Base-by-base conservation (phyloP, 2,329 filamentous ascomycete species). In the Tympanopsis confertula region DNA sequence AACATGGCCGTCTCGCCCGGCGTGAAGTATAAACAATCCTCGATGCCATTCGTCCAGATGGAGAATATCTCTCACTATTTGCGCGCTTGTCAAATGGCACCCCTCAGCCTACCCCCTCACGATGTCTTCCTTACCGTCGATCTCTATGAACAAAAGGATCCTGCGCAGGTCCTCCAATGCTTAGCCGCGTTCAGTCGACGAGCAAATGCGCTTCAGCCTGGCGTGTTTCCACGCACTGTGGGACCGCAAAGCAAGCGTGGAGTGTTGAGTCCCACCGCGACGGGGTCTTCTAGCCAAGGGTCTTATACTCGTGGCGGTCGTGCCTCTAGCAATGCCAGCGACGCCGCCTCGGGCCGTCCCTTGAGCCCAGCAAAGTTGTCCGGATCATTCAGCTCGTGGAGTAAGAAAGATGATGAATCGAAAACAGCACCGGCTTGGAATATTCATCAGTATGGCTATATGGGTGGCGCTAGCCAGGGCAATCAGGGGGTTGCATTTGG, bases 1-100 rank as follows among this genome's bases (percentile, higher is more conserved):
- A 96, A 94, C 54, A 69, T 89, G 40, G 83, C 75, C 20, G 60
- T 82, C 26, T 83, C 85, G 19, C 84, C 85, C 1, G 82, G 82
- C 20, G 74, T 94, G 61, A 86, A 82, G 57, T 96, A 83, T 72
- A 96, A 96, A 63, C 71, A 82, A 54, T 94, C 88, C 1, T 64
- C 78, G 29, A 96, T 96, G 89, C 91, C 91, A 0, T 98, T 98
- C 56, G 89, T 96, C 30, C 91, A 98, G 61, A 96, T 96, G 88
- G 91, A 98, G 59, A 98, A 98, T 56, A 95, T 98, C 53, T 93
- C 88, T 3, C 86, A 94, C 54, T 98, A 95, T 62, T 76, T 98
- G 38, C 78, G 76, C 52, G 87, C 86, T 42, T 94, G 88, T 65
- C 85, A 94, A 60, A 67, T 74, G 37, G 76, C 84, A 18, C 91